Evolutionary conservation across 1,284 basidiomycete genomes (phyloP), one percentile per base, ranked within the genome.

Genomic region (Mycena sp.): DNA sequence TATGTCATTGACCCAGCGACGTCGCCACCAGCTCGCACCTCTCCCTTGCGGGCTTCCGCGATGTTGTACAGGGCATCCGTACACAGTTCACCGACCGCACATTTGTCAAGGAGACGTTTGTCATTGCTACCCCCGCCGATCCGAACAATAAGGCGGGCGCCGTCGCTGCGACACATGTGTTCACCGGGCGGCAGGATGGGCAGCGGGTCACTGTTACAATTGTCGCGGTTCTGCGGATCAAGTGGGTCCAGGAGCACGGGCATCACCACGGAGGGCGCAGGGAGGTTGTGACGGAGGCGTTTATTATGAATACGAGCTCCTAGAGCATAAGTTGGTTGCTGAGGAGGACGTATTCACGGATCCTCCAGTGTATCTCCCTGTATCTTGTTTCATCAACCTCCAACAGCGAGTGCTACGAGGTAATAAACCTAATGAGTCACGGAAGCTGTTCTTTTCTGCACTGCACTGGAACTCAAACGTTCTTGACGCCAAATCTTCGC

Each of bases 71-170:
- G 26, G 37, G 25, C 4, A 30, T 57, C 19, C 55, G 55, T 14
- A 11, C 44, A 9, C 17, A 38, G 35, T 40, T 38, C 21, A 5
- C 25, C 16, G 14, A 57, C 7, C 55, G 55, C 35, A 5, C 26
- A 49, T 21, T 57, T 2, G 30, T 49, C 25, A 48, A 23, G 6
- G 55, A 57, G 11, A 29, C 16, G 2, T 57, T 57, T 21, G 55
- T 57, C 7, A 7, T 57, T 25, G 55, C 55, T n/a, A 57, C 55
- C n/a, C 55, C 55, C 25, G 37, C 25, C n/a, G 55, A 57, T 57
- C 44, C 25, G 10, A 48, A 7, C 32, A 41, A 49, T 21, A 5
- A 17, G 35, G 49, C 37, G 11, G 55, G 55, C 5, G 37, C 44
- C 17, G n/a, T 57, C 35, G 32, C 32, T 7, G 44, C 44, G 23